Percentiles rank a stretch among this genome's conserved stretches.
phyloP scores from a whole-genome alignment of 2,329 filamentous ascomycete species.

The Daldinia sp. region DNA sequence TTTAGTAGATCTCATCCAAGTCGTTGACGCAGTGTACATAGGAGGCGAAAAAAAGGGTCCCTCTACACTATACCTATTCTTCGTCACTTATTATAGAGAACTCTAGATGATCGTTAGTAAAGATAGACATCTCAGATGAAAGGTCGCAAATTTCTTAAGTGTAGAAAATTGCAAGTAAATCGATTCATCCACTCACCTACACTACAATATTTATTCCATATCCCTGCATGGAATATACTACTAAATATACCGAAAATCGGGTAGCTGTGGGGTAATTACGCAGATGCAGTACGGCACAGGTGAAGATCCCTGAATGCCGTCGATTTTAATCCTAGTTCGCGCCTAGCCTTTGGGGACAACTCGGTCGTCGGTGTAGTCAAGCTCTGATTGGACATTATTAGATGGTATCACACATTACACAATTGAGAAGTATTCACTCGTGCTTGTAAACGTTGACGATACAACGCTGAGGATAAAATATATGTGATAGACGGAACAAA shows the following conservation, averaged over 20 bases:
- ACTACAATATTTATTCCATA: background rate
- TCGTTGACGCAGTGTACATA: background rate
- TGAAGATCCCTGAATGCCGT: background rate
- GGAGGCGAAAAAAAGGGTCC: background rate
- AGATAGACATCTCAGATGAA: too few relatives aligned
- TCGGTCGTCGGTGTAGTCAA: background rate
- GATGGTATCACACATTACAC: background rate
- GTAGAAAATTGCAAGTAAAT: background rate
- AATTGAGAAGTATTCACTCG: background rate
- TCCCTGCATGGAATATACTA: background rate
- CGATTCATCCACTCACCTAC: background rate
- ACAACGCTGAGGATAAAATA: too few relatives aligned
- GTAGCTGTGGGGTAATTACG: background rate
- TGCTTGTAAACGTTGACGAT: background rate
- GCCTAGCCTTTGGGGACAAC: background rate
- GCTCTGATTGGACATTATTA: background rate
- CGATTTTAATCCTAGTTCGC: background rate
- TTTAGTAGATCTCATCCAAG: background rate
- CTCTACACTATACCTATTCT: background rate
- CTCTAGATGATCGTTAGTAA: too few relatives aligned
- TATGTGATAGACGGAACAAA: too few relatives aligned
- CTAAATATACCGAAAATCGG: conserved; percentile 5
- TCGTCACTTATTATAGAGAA: too few relatives aligned
- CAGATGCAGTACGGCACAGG: background rate
- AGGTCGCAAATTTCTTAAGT: too few relatives aligned